Percentiles rank a stretch among this genome's conserved stretches.
phyloP scores from a whole-genome alignment of 73 alveolate species.

The Paramecium pentaurelia region DNA sequence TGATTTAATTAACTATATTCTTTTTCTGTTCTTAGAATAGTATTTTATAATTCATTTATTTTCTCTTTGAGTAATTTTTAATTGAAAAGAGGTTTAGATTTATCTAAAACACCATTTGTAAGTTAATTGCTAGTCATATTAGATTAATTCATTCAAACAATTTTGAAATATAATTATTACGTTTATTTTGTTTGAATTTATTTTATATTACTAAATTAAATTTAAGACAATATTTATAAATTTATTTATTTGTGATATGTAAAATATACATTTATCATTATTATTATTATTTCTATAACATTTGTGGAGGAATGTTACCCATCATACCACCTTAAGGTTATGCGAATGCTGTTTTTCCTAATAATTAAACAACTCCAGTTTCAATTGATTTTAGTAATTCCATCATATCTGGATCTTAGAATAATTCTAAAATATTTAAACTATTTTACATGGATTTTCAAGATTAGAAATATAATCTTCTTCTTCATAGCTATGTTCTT shows the following conservation, averaged over 20 bases:
- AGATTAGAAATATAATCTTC: slow-evolving; percentile 59
- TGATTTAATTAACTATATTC: not conserved
- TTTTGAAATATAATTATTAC: not conserved
- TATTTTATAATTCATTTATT: not conserved
- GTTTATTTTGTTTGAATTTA: not conserved
- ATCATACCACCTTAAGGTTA: not conserved
- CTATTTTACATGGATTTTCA: slow-evolving; percentile 43
- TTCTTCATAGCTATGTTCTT: slow-evolving; percentile 58
- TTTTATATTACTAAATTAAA: not conserved
- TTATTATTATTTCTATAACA: slow-evolving; percentile 22
- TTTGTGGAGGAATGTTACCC: not conserved
- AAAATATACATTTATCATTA: not conserved
- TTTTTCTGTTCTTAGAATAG: not conserved
- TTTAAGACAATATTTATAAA: not conserved
- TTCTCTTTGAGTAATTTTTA: not conserved
- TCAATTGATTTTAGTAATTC: slow-evolving; percentile 61
- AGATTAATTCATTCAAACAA: not conserved
- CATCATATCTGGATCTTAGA: slow-evolving; percentile 54
- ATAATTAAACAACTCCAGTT: slow-evolving; percentile 48
- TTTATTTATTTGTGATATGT: not conserved
- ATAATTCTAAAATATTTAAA: slow-evolving; percentile 7
- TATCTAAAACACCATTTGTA: not conserved
- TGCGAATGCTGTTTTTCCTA: slow-evolving; percentile 48
- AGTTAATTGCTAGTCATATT: not conserved
- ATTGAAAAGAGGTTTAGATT: not conserved